Base-by-base conservation (phyloP, 371 early-diverging fungal genomes). In the Encephalitozoon hellem region DNA sequence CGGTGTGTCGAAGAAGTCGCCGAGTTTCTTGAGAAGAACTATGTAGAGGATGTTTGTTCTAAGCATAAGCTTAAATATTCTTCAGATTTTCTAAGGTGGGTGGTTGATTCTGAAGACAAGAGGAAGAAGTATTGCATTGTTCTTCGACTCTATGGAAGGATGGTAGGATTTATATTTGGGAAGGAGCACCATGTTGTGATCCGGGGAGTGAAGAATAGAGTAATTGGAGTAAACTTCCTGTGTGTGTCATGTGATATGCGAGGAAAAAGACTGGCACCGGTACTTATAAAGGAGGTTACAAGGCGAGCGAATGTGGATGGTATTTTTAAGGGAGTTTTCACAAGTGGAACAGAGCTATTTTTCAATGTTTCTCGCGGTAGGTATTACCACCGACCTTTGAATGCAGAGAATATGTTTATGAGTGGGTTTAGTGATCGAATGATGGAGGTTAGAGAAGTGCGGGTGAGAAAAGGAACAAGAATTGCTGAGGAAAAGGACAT, bases 281-380 rank as follows among this genome's bases (percentile, higher is more conserved):
- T 97, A n/a, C 85, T 99, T 65, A 99, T 99, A 84, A 91, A 91
- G 82, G 98, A 99, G 82, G 89, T 99, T 53, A 97, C 95, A 1
- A 89, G 96, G 52, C 89, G 92, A 42, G 91, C 91, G 43, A 90
- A 97, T 86, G 78, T 91, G 67, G 88, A 89, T 74, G 94, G 94
- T 18, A 91, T 95, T 45, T 95, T 92, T 88, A 93, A 94, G 82
- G 99, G 96, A 32, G 89, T 93, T 1, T 99, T 96, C 86, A 97
- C 98, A 8, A 94, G 91, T 18, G 96, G 95, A 38, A 88, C 88
- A 28, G 87, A 89, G 41, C 84, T 96, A 55, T 97, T 97, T 9
- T 94, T 90, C 80, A 92, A 93, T 1, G 86, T 96, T 55, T 82
- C 91, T 3, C 88, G 88, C 4, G 90, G 90, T 78, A 84, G 89